A percentile compares a stretch with the other conserved stretches of the same genome.
Conservation (phyloP, 2,329 filamentous ascomycete genomes). For the Nemania bipapillata region DNA sequence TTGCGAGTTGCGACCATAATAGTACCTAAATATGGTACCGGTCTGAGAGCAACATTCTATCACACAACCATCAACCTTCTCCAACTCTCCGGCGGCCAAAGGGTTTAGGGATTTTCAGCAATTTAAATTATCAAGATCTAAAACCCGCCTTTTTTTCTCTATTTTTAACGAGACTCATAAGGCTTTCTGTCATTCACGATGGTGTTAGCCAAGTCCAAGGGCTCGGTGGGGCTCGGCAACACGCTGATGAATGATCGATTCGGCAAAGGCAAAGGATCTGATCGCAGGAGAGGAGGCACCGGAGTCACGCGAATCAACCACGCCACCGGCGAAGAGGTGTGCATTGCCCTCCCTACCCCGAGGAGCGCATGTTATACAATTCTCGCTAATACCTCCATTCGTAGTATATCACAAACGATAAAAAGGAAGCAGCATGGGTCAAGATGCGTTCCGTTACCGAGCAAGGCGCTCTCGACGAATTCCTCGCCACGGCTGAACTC, state of each 20-base stretch:
- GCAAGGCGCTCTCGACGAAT: constrained; percentile 95
- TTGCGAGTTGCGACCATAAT: constrained; percentile 17
- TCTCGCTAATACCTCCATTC: constrained; percentile 13
- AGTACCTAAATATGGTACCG: not conserved
- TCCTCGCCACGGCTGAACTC: constrained; percentile 92
- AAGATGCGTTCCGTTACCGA: constrained; percentile 99
- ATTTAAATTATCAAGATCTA: not conserved
- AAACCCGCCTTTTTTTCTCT: not conserved
- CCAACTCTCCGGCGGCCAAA: not conserved
- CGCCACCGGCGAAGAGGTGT: constrained; percentile 78
- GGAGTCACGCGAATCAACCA: constrained; percentile 76
- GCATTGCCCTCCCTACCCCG: constrained; percentile 27
- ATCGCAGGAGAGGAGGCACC: constrained; percentile 77
- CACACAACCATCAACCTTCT: constrained; percentile 8
- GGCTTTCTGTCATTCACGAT: constrained; percentile 55
- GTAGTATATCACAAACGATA: constrained; percentile 88
- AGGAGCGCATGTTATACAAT: not conserved
- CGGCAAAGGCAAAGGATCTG: constrained; percentile 86
- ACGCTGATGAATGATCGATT: constrained; percentile 99
- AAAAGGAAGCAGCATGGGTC: constrained; percentile 92
- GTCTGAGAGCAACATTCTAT: not conserved
- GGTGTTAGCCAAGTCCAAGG: constrained; percentile 87
- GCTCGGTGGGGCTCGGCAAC: constrained; percentile 93
- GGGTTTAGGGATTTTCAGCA: not conserved
- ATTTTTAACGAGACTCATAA: not conserved